Evolutionary conservation across 345 rosid species (phyloP).

Genomic region (Populus tremula): DNA sequence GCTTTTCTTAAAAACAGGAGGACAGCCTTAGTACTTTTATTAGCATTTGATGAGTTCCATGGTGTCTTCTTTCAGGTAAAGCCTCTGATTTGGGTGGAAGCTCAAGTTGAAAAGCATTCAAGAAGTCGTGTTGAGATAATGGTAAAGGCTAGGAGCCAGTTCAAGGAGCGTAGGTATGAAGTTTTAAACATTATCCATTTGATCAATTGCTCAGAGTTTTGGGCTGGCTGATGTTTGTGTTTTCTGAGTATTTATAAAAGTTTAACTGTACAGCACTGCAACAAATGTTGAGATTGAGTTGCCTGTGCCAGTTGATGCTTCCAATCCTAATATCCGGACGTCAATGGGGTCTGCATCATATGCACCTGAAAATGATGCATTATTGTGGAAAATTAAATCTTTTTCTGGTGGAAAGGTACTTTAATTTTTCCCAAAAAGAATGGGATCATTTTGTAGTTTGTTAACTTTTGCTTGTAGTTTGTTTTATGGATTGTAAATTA

Average conservation of each 20-base stretch:
- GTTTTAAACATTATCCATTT: not conserved
- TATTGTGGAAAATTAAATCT: constrained; percentile 75
- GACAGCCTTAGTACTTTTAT: not conserved
- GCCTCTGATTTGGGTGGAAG: constrained; percentile 95
- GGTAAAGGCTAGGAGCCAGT: constrained; percentile 90
- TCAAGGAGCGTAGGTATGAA: constrained; percentile 83
- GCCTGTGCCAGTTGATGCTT: constrained; percentile 75
- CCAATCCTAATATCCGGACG: constrained; percentile 83
- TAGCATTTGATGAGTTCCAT: not conserved
- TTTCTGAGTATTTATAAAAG: not conserved
- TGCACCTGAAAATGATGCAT: constrained; percentile 76
- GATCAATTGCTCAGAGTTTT: not conserved
- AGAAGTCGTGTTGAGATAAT: constrained; percentile 86
- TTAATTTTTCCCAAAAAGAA: not conserved
- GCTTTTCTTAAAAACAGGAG: not conserved
- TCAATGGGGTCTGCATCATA: constrained; percentile 91
- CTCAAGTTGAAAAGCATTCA: constrained; percentile 85
- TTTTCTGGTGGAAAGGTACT: constrained; percentile 82
- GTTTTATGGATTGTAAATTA: not conserved
- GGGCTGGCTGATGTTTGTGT: not conserved
- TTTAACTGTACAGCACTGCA: constrained; percentile 48
- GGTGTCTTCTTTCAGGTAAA: constrained; percentile 52
- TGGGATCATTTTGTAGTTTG: not conserved
- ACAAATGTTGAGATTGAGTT: constrained; percentile 67
- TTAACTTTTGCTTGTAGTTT: no score